Evolutionary conservation across 2,329 filamentous ascomycete genomes (phyloP), one percentile per base, ranked within the genome.

Genomic region (Alternaria viburni): DNA sequence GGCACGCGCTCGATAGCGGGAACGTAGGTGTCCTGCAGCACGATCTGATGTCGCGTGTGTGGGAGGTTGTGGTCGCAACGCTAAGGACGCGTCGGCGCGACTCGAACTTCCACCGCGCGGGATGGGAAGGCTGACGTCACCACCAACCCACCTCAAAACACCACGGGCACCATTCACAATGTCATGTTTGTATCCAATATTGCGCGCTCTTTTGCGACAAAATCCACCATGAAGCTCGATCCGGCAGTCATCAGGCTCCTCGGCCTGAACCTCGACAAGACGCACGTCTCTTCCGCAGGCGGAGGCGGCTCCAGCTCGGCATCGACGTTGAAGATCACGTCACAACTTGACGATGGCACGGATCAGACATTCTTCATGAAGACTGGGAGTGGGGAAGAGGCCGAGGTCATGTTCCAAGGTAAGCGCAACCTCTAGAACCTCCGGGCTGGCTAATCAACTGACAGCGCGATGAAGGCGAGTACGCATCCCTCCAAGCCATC

Each of bases 401-500:
- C 90, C 0, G 85, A 87, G 50, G 68, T 85, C 36, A 94, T 94
- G 91, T 93, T 94, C 74, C 81, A 83, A 79, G 91, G 89, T 89
- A 59, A 4, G 54, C 10, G 11, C 12, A 26, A 5, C 2, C 15
- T 19, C 25, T 17, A 6, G 43, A 11, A 9, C 25, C 21, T 6
- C 15, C 21, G 32, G 59, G 21, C 43, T 36, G 57, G 26, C 19
- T 49, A 41, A 60, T 26, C 4, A 23, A 62, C 65, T 73, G 54
- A 74, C 50, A 52, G 30, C 25, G 12, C 25, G 17, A n/a, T 50
- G 12, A 69, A 88, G 92, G 94, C 64, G 95, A 97, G 80, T 90
- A 93, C 75, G 87, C 88, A 54, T 96, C 93, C 3, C 87, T 97
- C 58, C 94, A 93, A 74, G 92, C 93, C 57, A 92, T 98, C 69